A percentile compares a stretch with the other conserved stretches of the same genome.
Conservation (phyloP, 2,329 filamentous ascomycete species). For the Ceratocystis destructans region DNA sequence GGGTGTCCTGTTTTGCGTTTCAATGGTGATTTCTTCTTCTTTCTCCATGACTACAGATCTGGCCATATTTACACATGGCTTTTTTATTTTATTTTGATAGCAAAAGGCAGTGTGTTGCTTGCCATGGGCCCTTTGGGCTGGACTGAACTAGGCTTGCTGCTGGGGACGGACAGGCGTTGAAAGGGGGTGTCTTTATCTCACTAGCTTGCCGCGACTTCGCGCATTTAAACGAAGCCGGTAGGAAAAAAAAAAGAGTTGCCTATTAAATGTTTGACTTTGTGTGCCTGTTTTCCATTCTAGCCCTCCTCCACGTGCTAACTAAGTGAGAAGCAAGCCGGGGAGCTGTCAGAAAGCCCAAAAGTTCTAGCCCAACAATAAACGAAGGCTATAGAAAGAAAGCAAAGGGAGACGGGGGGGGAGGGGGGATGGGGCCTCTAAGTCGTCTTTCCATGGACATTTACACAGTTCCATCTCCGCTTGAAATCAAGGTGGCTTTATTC, state of each 20-base stretch:
- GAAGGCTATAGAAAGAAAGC: not conserved
- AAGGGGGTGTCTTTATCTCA: not conserved
- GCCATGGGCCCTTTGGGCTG: slow-evolving; percentile 3
- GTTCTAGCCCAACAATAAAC: not conserved
- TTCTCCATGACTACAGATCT: not conserved
- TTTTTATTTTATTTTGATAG: not conserved
- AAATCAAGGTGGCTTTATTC: not conserved
- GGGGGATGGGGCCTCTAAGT: not conserved
- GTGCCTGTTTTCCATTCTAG: not conserved
- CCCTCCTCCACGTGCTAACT: slow-evolving; percentile 1
- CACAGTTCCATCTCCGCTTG: not conserved
- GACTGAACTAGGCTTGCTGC: not conserved
- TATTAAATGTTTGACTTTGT: not conserved
- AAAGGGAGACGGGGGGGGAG: not conserved
- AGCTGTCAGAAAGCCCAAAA: slow-evolving; percentile 1
- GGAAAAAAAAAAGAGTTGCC: no score
- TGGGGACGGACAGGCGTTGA: not conserved
- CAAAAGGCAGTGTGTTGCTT: not conserved
- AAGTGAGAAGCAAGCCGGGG: not conserved
- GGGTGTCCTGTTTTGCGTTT: not conserved
- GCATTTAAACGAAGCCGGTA: not conserved
- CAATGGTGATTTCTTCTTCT: not conserved
- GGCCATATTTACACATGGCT: not conserved
- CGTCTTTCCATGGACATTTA: not conserved
- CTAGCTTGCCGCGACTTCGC: not conserved